These are phyloP conservation scores for Diplodia seriata DNA, from an alignment of 2,329 filamentous ascomycete species.

Conservation along the genomic window DNA sequence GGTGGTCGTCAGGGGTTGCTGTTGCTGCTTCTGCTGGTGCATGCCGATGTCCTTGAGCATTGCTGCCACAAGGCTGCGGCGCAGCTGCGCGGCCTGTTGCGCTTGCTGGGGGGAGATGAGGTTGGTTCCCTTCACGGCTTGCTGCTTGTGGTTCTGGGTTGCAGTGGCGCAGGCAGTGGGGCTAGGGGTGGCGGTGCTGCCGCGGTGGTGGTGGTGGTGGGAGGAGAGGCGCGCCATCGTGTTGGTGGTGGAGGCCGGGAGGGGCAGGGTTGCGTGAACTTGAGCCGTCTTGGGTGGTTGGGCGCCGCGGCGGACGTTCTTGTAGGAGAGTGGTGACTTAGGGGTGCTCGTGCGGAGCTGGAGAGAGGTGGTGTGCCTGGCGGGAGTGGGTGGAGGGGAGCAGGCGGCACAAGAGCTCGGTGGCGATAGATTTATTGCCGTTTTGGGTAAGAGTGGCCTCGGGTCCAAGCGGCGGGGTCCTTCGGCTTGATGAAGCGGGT, in stretches of 20 bases:
- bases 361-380: not conserved
- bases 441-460: constrained; percentile 11
- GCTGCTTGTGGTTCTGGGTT: constrained; percentile 4
- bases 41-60: constrained; percentile 22
- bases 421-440: constrained; percentile 18
- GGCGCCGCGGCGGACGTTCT: not conserved
- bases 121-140: not conserved
- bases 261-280: not conserved
- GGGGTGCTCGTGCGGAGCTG: constrained; percentile 5
- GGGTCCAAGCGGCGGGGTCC: not conserved
- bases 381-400: not conserved
- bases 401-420: not conserved
- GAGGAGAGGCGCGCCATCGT: constrained; percentile 18
- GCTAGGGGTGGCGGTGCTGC: not conserved
- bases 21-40: not conserved
- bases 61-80: constrained; percentile 1
- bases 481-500: not conserved
- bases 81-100: not conserved
- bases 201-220: constrained; percentile 6
- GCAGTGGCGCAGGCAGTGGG: constrained; percentile 7
- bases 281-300: constrained; percentile 4
- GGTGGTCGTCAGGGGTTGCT: not conserved
- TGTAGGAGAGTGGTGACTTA: constrained; percentile 3
- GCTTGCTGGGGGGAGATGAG: not conserved
- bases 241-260: constrained; percentile 13